These are phyloP conservation scores for Hypoxylon crocopeplum DNA, from an alignment of 495 filamentous ascomycete genomes.

Conservation along the genomic window DNA sequence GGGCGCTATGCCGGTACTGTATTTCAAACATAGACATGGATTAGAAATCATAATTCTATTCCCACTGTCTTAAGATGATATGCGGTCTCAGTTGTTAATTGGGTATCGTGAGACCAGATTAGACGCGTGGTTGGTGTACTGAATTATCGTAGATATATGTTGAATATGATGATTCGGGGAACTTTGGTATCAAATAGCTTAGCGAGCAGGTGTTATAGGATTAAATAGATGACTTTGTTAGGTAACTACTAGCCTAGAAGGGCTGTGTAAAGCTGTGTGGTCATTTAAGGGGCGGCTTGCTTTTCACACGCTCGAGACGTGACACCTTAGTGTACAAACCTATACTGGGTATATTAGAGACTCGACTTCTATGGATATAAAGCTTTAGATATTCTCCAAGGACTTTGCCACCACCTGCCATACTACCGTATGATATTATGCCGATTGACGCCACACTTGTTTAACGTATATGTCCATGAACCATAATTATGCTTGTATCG, in stretches of 20 bases:
- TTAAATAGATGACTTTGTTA: no score
- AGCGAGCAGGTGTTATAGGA: no score
- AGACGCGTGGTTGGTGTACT: background rate
- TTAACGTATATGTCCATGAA: background rate
- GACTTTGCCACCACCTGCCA: no score
- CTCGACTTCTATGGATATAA: background rate
- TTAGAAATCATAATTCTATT: conserved; percentile 35
- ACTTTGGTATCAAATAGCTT: background rate
- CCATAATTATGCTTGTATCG: background rate
- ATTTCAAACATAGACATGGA: conserved; percentile 19
- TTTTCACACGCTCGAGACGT: no score
- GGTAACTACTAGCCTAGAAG: no score
- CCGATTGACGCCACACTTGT: background rate
- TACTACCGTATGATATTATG: conserved; percentile 6
- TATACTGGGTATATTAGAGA: background rate
- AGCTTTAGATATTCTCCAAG: no score
- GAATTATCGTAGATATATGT: no score
- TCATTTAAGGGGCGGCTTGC: no score
- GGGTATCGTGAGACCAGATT: background rate
- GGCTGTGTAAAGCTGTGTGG: no score
- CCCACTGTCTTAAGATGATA: background rate
- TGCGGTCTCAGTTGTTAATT: background rate
- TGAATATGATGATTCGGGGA: background rate
- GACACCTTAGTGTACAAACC: background rate
- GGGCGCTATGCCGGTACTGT: background rate